Percentiles rank a stretch among this genome's conserved stretches.
phyloP scores from a whole-genome alignment of 2,329 filamentous ascomycete genomes.

The Colletotrichum australisinense region DNA sequence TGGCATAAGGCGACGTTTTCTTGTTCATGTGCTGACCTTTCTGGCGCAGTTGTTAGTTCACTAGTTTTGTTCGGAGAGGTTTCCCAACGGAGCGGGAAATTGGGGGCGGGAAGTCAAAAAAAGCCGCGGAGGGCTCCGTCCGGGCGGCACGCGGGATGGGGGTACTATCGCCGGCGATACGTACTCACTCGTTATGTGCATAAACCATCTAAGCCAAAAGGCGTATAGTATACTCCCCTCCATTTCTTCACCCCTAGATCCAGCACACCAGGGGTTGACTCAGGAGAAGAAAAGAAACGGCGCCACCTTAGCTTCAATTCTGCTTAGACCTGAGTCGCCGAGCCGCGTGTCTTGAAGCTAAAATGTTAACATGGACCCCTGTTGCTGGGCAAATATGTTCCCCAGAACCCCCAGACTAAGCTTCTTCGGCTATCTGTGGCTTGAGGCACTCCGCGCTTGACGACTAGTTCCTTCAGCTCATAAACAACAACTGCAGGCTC shows the following conservation, averaged over 20 bases:
- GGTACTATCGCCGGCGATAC: not conserved
- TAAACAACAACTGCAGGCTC: not conserved
- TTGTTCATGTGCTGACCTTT: not conserved
- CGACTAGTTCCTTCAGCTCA: not conserved
- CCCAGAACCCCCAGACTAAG: not conserved
- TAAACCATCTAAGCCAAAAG: not conserved
- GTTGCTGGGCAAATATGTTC: not conserved
- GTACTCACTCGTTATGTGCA: conserved; percentile 4
- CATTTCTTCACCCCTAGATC: not conserved
- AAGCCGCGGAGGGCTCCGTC: not conserved
- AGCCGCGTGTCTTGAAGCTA: not conserved
- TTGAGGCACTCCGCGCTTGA: not conserved
- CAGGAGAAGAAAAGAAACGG: too few relatives aligned
- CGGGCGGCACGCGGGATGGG: not conserved
- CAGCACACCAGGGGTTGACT: not conserved
- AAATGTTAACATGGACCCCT: too few relatives aligned
- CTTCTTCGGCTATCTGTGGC: not conserved
- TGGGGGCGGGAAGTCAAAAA: not conserved
- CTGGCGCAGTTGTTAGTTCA: not conserved
- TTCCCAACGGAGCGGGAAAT: not conserved
- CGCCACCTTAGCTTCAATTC: not conserved
- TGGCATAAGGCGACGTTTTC: not conserved
- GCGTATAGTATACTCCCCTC: not conserved
- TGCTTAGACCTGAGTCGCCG: not conserved
- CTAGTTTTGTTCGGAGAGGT: not conserved